A percentile compares a stretch with the other conserved stretches of the same genome.
These are phyloP conservation scores for Babjeviella inositovora DNA, from an alignment of 805 yeast species.

Conservation along the genomic window DNA sequence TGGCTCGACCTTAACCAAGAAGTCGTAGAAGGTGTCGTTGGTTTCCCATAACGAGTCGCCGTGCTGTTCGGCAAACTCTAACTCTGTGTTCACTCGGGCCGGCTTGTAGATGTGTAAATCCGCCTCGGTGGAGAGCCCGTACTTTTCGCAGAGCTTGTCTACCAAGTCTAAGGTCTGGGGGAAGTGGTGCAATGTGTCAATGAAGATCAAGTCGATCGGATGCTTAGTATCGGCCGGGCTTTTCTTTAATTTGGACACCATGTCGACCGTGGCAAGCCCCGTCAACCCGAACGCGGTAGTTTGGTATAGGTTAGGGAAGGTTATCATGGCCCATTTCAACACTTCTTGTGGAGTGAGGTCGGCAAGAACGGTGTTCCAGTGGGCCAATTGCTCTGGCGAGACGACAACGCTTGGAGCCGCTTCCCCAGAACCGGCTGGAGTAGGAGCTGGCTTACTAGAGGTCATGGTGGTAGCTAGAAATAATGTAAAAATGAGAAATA, in stretches of 20 bases:
- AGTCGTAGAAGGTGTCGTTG: slow-evolving; percentile 73
- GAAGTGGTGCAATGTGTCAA: slow-evolving; percentile 87
- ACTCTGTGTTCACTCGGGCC: slow-evolving; percentile 29
- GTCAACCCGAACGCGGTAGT: slow-evolving; percentile 94
- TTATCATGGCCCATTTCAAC: slow-evolving; percentile 66
- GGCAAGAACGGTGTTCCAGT: slow-evolving; percentile 48
- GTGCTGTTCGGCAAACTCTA: slow-evolving; percentile 46
- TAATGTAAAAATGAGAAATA: too few relatives aligned
- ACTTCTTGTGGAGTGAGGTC: slow-evolving; percentile 52
- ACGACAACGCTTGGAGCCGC: slow-evolving; percentile 11
- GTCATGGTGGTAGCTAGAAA: too few relatives aligned
- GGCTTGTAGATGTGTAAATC: slow-evolving; percentile 59
- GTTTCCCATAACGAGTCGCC: slow-evolving; percentile 77
- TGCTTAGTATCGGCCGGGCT: slow-evolving; percentile 7
- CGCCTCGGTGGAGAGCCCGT: slow-evolving; percentile 27
- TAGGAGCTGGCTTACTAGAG: too few relatives aligned
- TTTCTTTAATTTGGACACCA: slow-evolving; percentile 38
- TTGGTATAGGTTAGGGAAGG: slow-evolving; percentile 73
- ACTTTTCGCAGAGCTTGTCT: slow-evolving; percentile 33
- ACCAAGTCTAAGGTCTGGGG: slow-evolving; percentile 82
- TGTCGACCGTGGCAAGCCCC: slow-evolving; percentile 78
- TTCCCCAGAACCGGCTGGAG: too few relatives aligned
- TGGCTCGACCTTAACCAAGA: slow-evolving; percentile 84
- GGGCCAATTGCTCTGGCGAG: slow-evolving; percentile 38
- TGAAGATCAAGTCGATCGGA: slow-evolving; percentile 62